phyloP scores from a whole-genome alignment of 139 green algal genomes.

The Micromonas commoda region DNA sequence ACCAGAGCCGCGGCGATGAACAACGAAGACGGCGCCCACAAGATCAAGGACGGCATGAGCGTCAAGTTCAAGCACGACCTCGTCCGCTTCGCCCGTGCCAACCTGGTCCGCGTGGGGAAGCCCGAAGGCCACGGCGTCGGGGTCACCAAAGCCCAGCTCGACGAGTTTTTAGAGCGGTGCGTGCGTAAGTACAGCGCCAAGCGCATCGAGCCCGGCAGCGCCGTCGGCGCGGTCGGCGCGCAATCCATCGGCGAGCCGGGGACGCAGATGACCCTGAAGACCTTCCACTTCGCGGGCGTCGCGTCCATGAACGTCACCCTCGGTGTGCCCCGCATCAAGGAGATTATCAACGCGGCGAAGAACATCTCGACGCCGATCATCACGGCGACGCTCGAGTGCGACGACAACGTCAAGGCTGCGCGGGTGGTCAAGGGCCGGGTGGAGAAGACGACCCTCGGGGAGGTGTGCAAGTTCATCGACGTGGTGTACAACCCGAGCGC shows the following conservation, averaged over 20 bases:
- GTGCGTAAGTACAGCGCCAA: conserved; percentile 65
- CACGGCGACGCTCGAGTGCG: conserved; percentile 58
- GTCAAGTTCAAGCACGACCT: not conserved
- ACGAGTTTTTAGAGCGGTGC: conserved; percentile 20
- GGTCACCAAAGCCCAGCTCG: not conserved
- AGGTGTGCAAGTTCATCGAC: conserved; percentile 59
- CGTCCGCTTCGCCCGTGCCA: not conserved
- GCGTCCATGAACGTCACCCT: conserved; percentile 96
- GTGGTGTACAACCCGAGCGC: conserved; percentile 32
- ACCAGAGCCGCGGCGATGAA: no score
- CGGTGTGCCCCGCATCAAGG: conserved; percentile 96
- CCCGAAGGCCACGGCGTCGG: not conserved
- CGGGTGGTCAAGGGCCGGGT: conserved; percentile 85
- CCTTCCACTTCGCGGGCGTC: conserved; percentile 97
- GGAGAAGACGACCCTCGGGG: conserved; percentile 78
- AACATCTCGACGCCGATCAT: conserved; percentile 96
- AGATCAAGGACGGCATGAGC: no score
- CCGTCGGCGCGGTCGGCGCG: conserved; percentile 83
- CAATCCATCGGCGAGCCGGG: conserved; percentile 92
- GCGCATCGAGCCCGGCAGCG: conserved; percentile 72
- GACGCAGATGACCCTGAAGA: conserved; percentile 99
- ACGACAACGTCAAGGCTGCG: conserved; percentile 64
- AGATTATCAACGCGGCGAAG: conserved; percentile 97
- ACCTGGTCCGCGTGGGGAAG: not conserved
- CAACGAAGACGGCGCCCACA: no score